Base-by-base conservation (phyloP, 306 rosid species). In the Cercis canadensis region DNA sequence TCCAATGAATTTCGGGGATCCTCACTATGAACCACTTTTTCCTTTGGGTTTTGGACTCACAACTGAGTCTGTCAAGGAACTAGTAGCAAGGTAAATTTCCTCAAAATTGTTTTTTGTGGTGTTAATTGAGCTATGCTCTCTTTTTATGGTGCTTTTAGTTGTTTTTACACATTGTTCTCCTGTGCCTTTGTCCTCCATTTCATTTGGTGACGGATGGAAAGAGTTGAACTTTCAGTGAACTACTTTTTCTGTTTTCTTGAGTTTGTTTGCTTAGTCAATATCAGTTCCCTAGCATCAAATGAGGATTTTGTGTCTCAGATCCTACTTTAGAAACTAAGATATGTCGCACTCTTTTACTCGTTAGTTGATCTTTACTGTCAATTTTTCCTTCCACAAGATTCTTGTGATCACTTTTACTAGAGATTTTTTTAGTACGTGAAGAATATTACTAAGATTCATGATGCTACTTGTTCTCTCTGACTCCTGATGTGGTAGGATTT, bases 21-120 rank as follows among this genome's bases (percentile, higher is more conserved):
- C 86, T 54, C 91, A 94, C 85, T 94, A 94, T 72, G 99, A 94
- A 82, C 97, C 97, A 12, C 99, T 94, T 50, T 94, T 78, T 74
- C 89, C 99, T n/a, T 87, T 86, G 51, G 95, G 81, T 49, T 91
- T 81, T 33, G 99, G 99, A 55, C 83, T 94, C 29, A 67, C 70
- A 29, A 89, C 99, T 0, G 88, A 86, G 69, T 82, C 95, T 1
- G 87, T 87, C 19, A 89, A 77, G 75, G 90, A 89, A 67, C 79
- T 90, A 0, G 90, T 87, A 17, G 32, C 62, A 43, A 83, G 94
- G 98, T 94, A 82, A 76, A 49, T 29, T 62, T 46, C 60, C 61
- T 52, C 51, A n/a, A 21, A 34, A 8, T 44, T 70, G 17, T 39
- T 11, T 31, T 73, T 58, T 52, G 5, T 34, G 32, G 21, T 61